Base-by-base conservation (phyloP, 345 rosid species). In the Populus deltoides region DNA sequence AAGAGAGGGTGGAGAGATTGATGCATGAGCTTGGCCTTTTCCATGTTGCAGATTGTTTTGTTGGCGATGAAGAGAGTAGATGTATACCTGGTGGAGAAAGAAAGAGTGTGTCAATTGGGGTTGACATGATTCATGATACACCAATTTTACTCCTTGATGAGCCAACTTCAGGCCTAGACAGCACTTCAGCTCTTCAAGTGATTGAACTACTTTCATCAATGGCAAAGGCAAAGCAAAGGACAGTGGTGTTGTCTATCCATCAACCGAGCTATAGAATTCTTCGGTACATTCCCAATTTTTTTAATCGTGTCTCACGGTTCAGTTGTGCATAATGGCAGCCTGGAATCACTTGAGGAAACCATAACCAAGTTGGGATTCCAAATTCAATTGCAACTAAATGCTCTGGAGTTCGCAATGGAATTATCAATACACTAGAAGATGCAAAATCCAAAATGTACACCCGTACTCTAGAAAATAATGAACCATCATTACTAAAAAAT, bases 381-480 rank as follows among this genome's bases (percentile, higher is more conserved):
- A 80, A 89, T 92, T 57, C 99, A 97, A 0, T 45, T 75, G 29
- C 98, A 95, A 71, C 74, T 93, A 22, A 91, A 95, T 62, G 85
- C 94, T 18, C 83, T 93, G 0, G 97, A 95, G 66, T 93, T 87
- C 68, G 94, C 97, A 71, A 90, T 93, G 98, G 99, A 95, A 92
- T 91, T 35, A 84, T 95, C 20, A 85, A 83, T 4, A 72, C 83
- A 1, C 82, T 92, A 9, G 87, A 88, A 47, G 83, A 82, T 20
- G 82, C 87, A 17, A 81, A 79, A 29, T 39, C 82, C 43, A 81
- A 74, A 68, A 72, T 51, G 33, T 71, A 51, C 43, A 8, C 47
- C 0, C 25, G 76, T 55, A 59, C 68, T 27, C 59, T 61, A 6
- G 74, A 77, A 38, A 76, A 68, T 66, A 25, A 70, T 25, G 77